Base-by-base conservation (phyloP, 164 flowering plant genomes). In the Euptelea pleiosperma region DNA sequence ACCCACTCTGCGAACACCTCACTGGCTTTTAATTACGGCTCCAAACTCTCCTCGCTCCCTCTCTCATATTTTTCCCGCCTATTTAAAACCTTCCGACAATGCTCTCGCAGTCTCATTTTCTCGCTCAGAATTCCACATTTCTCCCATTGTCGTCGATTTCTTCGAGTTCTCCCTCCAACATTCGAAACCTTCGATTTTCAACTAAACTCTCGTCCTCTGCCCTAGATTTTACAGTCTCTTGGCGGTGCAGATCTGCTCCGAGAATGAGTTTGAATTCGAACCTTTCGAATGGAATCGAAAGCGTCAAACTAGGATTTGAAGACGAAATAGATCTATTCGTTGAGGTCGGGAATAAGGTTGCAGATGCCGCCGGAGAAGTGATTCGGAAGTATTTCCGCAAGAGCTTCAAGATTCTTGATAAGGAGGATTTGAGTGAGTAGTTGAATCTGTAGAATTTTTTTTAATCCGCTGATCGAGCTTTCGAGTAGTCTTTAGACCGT, bases 331-430 rank as follows among this genome's bases (percentile, higher is more conserved):
- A 83, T 44, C 57, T 60, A 11, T 84, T 86, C 47, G 82, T 79
- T 6, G 76, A 70, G 14, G 89, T 90, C 11, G 97, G 73, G 10
- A 86, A 82, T 61, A 58, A 49, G 47, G 79, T 82, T 31, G 97
- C 99, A 0, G 97, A 94, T 55, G 95, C 91, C 15, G 80, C 99
- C 24, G 99, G 96, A 0, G 88, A 78, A 37, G 96, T 93, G 21
- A 83, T 90, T 55, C 81, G 95, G 28, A 66, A 61, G 48, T 94
- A 86, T 61, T 94, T 94, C 51, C 79, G 97, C 11, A 85, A 79
- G 63, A 86, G 73, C 41, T 79, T 94, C 61, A 89, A 85, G 15
- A 87, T 94, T 68, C 60, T 88, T 4, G 91, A 91, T 37, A 94
- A 94, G 62, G 89, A 83, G 18, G 97, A 93, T 71, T 67, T 77